Base-by-base conservation (phyloP, 2,329 filamentous ascomycete genomes). In the Biscogniauxia sp. region DNA sequence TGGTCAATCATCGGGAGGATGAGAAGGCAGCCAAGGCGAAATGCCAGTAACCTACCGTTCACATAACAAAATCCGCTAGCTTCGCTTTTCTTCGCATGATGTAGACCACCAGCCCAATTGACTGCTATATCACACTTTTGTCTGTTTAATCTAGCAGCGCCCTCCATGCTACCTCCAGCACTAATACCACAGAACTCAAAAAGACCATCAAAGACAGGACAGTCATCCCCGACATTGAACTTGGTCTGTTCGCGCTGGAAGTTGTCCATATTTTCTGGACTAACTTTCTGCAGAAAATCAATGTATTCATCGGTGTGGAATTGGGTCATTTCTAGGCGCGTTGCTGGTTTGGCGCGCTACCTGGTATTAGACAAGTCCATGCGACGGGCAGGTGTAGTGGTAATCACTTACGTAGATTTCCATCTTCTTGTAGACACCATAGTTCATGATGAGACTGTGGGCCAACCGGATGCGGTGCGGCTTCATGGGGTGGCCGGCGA, bases 21-120 rank as follows among this genome's bases (percentile, higher is more conserved):
- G 15, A 45, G 11, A 56, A 52, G 15, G n/a, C 17, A 15, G 19
- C 13, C 15, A n/a, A n/a, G 54, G 4, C 8, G 32, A 11, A 8
- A 59, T 41, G n/a, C 32, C 19, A 17, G 37, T 13, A 45, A 81
- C 78, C 82, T 86, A 85, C 91, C 94, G 75, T 99, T 99, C 69
- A 98, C 92, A 75, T 99, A 99, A 81, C 95, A 99, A 80, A 99
- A 99, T 41, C 95, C 95, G 69, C 90, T 94, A 62, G 95, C 95
- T 78, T 97, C 93, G 66, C 90, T 91, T 78, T 98, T 98, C 77
- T 98, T 97, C 51, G 95, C 95, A 76, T 99, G 95, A 76, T 99
- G 95, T 54, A 99, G 85, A 25, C 95, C 95, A 56, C 95, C 95
- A 52, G 93, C 95, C 95, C 95, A 99, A 77, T 98, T 98, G 75